These are phyloP conservation scores for Malassezia restricta DNA, from an alignment of 1,284 basidiomycete species.

Conservation along the genomic window DNA sequence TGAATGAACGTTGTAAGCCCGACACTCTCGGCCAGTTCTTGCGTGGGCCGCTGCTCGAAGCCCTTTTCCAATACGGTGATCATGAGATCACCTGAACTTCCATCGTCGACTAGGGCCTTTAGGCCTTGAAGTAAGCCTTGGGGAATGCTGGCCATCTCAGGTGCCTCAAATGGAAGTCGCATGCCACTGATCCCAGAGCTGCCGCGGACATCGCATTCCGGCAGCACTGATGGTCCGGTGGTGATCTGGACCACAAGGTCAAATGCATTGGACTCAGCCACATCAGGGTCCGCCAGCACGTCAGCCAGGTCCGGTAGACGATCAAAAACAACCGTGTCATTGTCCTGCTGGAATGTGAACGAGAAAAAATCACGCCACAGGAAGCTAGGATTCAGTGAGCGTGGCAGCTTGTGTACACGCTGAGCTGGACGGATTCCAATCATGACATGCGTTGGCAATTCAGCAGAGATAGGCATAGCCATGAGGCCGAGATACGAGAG, in stretches of 20 bases:
- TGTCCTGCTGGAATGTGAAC: constrained; percentile 4
- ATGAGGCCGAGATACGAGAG: constrained; percentile 8
- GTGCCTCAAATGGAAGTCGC: constrained; percentile 24
- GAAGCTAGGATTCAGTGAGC: neutral
- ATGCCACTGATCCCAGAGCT: neutral
- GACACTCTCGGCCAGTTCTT: constrained; percentile 17
- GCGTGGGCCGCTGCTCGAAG: constrained; percentile 13
- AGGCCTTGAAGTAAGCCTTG: constrained; percentile 23
- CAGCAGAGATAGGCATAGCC: constrained; percentile 6
- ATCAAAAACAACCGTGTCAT: constrained; percentile 5
- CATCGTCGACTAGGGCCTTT: constrained; percentile 29
- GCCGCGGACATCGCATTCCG: neutral
- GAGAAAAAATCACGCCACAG: constrained; percentile 13
- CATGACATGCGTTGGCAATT: constrained; percentile 13
- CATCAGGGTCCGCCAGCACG: neutral
- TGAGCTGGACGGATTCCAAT: constrained; percentile 5
- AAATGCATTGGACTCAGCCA: constrained; percentile 19
- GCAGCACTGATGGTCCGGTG: constrained; percentile 22
- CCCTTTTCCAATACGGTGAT: constrained; percentile 39
- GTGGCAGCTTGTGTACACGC: neutral
- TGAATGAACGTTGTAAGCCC: constrained; percentile 16
- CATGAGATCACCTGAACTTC: constrained; percentile 37
- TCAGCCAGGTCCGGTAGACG: constrained; percentile 2
- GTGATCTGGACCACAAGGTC: constrained; percentile 34
- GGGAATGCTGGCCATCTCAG: constrained; percentile 26